These are phyloP conservation scores for Coemansia sp. DNA, from an alignment of 192 early-diverging fungal species.

Conservation along the genomic window DNA sequence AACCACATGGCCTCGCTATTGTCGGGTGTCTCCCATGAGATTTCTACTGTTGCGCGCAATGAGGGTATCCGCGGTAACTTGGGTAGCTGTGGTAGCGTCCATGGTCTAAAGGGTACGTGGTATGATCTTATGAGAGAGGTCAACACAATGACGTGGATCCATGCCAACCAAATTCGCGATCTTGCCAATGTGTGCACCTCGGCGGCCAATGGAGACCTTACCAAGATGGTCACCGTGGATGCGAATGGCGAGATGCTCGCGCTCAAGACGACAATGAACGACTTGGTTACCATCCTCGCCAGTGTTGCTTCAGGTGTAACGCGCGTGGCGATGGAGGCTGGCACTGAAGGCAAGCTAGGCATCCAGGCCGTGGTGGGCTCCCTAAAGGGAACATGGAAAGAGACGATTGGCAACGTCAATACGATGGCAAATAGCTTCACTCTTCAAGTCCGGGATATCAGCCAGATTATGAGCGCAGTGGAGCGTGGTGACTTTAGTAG, in stretches of 20 bases:
- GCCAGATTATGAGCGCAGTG: slow-evolving; percentile 66
- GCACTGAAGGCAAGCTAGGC: slow-evolving; percentile 25
- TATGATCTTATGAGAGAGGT: slow-evolving; percentile 68
- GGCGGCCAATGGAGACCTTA: slow-evolving; percentile 65
- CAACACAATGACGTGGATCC: slow-evolving; percentile 65
- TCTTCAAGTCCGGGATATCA: slow-evolving; percentile 72
- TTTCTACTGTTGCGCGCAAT: slow-evolving; percentile 71
- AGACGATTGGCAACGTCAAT: slow-evolving; percentile 70
- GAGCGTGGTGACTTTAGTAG: slow-evolving; percentile 69
- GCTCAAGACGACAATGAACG: slow-evolving; percentile 69
- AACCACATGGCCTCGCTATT: slow-evolving; percentile 58
- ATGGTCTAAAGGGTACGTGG: slow-evolving; percentile 68
- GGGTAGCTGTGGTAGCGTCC: slow-evolving; percentile 67
- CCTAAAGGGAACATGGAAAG: slow-evolving; percentile 72
- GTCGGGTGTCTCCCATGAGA: slow-evolving; percentile 57
- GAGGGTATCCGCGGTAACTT: slow-evolving; percentile 72
- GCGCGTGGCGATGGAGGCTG: slow-evolving; percentile 62
- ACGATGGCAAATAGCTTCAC: slow-evolving; percentile 72
- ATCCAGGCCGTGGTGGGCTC: slow-evolving; percentile 21
- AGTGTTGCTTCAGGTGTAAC: slow-evolving; percentile 62
- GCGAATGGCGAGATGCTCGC: slow-evolving; percentile 68
- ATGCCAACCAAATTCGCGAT: slow-evolving; percentile 70
- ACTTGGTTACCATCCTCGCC: slow-evolving; percentile 64
- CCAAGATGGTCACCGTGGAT: slow-evolving; percentile 61
- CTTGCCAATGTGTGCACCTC: slow-evolving; percentile 67